phyloP scores from a whole-genome alignment of 441 rosid genomes.

The Euphorbia corollata region DNA sequence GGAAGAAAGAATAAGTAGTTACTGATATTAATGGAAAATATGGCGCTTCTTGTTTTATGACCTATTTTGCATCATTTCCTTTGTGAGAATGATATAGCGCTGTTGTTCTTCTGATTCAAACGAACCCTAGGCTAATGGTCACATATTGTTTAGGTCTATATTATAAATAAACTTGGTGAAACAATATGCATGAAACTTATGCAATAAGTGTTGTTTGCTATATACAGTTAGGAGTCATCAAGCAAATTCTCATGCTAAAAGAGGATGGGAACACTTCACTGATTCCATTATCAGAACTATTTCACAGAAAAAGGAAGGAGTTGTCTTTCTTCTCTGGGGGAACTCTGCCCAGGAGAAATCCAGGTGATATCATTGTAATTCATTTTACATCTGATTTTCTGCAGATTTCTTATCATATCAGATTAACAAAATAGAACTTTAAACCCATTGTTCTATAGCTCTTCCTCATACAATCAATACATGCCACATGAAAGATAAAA shows the following conservation, averaged over 20 bases:
- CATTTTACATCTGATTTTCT: conserved; percentile 1
- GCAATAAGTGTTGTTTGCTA: not conserved
- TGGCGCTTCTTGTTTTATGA: not conserved
- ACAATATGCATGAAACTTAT: not conserved
- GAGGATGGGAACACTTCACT: conserved; percentile 97
- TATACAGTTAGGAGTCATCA: conserved; percentile 68
- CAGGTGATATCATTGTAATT: conserved; percentile 34
- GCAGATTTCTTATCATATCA: not conserved
- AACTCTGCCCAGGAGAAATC: conserved; percentile 83
- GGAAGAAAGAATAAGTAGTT: too few species aligned
- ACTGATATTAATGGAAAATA: not conserved
- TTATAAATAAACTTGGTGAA: not conserved
- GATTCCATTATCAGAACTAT: conserved; percentile 76
- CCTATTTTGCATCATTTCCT: conserved; percentile 1
- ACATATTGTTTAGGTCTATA: not conserved
- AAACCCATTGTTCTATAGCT: too few species aligned
- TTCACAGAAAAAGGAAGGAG: conserved; percentile 79
- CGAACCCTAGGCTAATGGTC: not conserved
- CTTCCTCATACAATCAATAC: too few species aligned
- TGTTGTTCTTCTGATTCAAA: not conserved
- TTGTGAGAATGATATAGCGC: not conserved
- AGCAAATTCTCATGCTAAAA: conserved; percentile 90
- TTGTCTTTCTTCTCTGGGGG: conserved; percentile 91
- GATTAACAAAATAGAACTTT: not conserved
- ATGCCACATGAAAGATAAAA: too few species aligned